Base-by-base conservation (phyloP, 768 basidiomycete species). In the Panellus pusillus region DNA sequence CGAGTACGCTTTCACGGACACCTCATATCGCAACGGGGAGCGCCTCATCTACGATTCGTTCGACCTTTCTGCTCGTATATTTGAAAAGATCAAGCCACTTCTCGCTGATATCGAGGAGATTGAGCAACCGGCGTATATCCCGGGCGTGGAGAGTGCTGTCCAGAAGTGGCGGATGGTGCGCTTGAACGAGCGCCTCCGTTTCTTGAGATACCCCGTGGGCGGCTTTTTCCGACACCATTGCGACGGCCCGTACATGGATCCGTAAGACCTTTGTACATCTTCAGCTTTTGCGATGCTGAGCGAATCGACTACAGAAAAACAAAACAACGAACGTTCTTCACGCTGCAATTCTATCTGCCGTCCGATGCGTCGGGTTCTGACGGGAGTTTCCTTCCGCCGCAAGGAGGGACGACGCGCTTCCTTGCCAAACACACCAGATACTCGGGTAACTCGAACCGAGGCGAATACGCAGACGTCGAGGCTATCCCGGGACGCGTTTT, bases 81-180 rank as follows among this genome's bases (percentile, higher is more conserved):
- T 40, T 12, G 47, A 49, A 44, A 42, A 50, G 15, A 27, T 60
- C 6, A 51, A 54, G 0, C 59, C 59, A 17, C 55, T 56, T 29
- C 36, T 60, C 28, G 31, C 39, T 6, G 58, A 43, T 0, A 59
- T 59, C 27, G 58, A 49, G 39, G 59, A 46, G 18, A 54, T 60
- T 12, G 55, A 60, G 31, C 32, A 56, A 51, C 9, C 14, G 1
- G 14, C 14, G 9, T 42, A 46, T 12, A 12, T 52, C 2, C 17
- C 27, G 4, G 48, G 49, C 13, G 35, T 27, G 3, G 44, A 43
- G 31, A 47, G 17, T 39, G 50, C 43, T 15, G 20, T 38, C 24
- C 57, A 62, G 44, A 59, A 58, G 32, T 62, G 61, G 61, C 32
- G 46, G 38, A 47, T 54, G 44, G 46, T 47, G 45, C 11, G 46